phyloP scores from a whole-genome alignment of 139 green algal species.

The Bryopsis sp. region DNA sequence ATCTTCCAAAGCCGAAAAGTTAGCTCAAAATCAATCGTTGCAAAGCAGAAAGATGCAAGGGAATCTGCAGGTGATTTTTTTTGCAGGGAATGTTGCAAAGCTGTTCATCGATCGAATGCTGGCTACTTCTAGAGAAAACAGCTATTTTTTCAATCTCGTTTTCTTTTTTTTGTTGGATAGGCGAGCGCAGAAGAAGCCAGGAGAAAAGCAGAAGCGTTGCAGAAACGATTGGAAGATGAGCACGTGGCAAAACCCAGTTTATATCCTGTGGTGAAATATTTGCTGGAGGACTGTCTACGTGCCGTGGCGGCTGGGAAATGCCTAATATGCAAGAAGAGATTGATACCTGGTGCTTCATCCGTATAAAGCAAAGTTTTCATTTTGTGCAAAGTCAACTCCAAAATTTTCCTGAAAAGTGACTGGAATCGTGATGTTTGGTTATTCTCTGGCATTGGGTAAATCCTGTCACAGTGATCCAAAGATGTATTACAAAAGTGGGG shows the following conservation, averaged over 20 bases:
- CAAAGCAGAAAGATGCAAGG: neutral
- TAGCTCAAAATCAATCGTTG: neutral
- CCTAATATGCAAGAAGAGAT: slow-evolving; percentile 8
- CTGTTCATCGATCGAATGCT: neutral
- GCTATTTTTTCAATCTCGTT: neutral
- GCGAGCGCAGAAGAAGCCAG: neutral
- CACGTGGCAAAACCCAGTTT: neutral
- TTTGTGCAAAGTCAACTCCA: too few species aligned
- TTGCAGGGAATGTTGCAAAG: neutral
- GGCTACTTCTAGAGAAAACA: neutral
- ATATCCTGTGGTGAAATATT: neutral
- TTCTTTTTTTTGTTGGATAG: too few species aligned
- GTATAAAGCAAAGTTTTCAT: neutral
- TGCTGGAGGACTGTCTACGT: slow-evolving; percentile 7
- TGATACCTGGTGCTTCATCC: slow-evolving; percentile 1
- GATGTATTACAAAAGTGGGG: neutral
- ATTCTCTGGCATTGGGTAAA: neutral
- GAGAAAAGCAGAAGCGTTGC: neutral
- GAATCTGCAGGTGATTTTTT: neutral
- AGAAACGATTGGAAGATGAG: neutral
- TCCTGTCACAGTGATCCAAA: neutral
- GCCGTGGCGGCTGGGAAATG: slow-evolving; percentile 4
- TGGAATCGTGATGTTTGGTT: neutral
- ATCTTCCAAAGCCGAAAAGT: neutral
- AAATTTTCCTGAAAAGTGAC: too few species aligned